Evolutionary conservation across 1,284 basidiomycete genomes (phyloP), one percentile per base, ranked within the genome.

Genomic region (Boletellus deceptivus): DNA sequence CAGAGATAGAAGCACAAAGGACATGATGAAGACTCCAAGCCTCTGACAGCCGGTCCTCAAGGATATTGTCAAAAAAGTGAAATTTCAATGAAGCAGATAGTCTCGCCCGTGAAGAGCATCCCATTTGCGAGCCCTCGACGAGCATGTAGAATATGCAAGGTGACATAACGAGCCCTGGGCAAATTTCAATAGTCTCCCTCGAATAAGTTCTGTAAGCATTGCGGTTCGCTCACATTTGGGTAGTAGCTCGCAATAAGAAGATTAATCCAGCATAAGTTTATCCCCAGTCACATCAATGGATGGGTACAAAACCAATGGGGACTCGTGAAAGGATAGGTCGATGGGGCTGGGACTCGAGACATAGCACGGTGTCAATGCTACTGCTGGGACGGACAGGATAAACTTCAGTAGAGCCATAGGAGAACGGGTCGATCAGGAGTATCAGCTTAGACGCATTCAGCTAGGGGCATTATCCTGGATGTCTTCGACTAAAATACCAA

Each of bases 231-330:
- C 10, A 47, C 46, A 25, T 47, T 47, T 38, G n/a, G 37, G 20
- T 25, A 47, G 36, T 37, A 38, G 20, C 35, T 46, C 22, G 37
- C 46, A n/a, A 39, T 47, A 27, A 31, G 17, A 3, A 40, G 46
- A 10, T 37, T 47, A n/a, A 20, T 17, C 18, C 18, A 34, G 11
- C 46, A 47, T 2, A 39, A 24, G 3, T 6, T 40, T 38, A 47
- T 47, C n/a, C 38, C 46, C 20, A 40, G 18, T 29, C 37, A 47
- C 38, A 47, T 47, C 38, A 47, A 14, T 14, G 38, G 38, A 40
- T 38, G 31, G 4, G 40, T 25, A 29, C 40, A 18, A 11, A 38
- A 13, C 20, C 20, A 38, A 40, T 25, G 16, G n/a, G n/a, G 4
- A 22, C 3, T 39, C 45, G 40, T 47, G 16, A 36, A 27, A 8